Evolutionary conservation across 306 rosid genomes (phyloP).

Genomic region (Casuarina equisetifolia): DNA sequence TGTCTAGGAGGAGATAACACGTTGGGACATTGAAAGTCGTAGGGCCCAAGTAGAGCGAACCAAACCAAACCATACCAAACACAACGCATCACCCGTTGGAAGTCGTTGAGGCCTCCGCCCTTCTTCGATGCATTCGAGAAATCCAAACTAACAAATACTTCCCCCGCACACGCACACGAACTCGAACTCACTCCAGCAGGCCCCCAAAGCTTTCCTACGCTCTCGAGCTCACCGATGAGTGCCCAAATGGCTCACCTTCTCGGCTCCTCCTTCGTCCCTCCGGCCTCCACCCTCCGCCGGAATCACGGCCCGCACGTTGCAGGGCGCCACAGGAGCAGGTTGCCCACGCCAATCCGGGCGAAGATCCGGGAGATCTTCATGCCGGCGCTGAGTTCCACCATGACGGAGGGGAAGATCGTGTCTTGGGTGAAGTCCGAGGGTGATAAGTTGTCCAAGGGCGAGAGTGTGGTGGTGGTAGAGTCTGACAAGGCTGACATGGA

Average conservation of each 20-base stretch:
- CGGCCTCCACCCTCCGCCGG: conserved; percentile 38
- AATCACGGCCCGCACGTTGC: conserved; percentile 13
- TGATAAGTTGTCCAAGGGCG: conserved; percentile 88
- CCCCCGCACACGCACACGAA: neutral
- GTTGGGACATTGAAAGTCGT: too few relatives aligned
- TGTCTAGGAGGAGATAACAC: too few relatives aligned
- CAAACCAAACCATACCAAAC: neutral
- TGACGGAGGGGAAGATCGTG: conserved; percentile 96
- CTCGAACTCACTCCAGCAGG: too few relatives aligned
- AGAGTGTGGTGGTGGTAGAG: conserved; percentile 96
- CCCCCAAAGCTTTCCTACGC: too few relatives aligned
- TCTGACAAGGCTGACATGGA: conserved; percentile 99
- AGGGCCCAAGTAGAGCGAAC: too few relatives aligned
- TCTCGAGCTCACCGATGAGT: neutral
- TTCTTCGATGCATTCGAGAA: conserved; percentile 76
- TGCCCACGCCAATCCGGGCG: conserved; percentile 45
- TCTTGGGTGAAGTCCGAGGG: conserved; percentile 97
- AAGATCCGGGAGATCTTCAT: conserved; percentile 98
- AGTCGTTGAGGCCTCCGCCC: conserved; percentile 76
- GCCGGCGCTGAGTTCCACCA: conserved; percentile 98
- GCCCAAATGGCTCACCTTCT: conserved; percentile 81
- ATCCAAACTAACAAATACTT: neutral
- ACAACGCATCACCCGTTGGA: conserved; percentile 23
- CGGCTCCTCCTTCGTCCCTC: conserved; percentile 53
- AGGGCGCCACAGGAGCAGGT: conserved; percentile 17